Percentiles rank a stretch among this genome's conserved stretches.
Evolutionary conservation across 2,329 filamentous ascomycete species (phyloP).

Genomic region (Aspergillus carbonarius): DNA sequence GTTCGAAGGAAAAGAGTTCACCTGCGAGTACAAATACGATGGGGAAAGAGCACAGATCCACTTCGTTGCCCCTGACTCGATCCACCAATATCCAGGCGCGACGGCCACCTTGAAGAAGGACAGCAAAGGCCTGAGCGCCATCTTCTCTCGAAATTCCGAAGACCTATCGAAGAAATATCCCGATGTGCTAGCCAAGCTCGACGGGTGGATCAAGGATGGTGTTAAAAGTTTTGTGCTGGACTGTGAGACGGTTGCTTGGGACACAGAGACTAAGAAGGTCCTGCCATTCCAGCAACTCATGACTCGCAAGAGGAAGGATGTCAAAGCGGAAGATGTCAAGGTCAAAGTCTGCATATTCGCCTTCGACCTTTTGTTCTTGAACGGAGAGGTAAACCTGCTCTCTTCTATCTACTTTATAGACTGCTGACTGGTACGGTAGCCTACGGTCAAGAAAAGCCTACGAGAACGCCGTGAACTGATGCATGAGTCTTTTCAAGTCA

Average conservation of each 20-base stretch:
- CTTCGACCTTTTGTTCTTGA: slow-evolving; percentile 90
- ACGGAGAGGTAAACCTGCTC: slow-evolving; percentile 63
- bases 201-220: slow-evolving; percentile 83
- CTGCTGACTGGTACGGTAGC: slow-evolving; percentile 32
- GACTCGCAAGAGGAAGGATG: slow-evolving; percentile 96
- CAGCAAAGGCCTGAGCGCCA: slow-evolving; percentile 73
- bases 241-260: slow-evolving; percentile 97
- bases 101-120: slow-evolving; percentile 64
- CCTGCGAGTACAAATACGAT: slow-evolving; percentile 99
- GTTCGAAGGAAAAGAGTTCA: slow-evolving; percentile 93
- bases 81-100: slow-evolving; percentile 65
- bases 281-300: slow-evolving; percentile 96
- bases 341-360: slow-evolving; percentile 97
- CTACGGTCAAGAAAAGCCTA: slow-evolving; percentile 82
- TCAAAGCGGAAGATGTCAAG: slow-evolving; percentile 91
- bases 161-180: slow-evolving; percentile 97
- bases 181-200: slow-evolving; percentile 84
- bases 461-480: slow-evolving; percentile 79
- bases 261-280: slow-evolving; percentile 90
- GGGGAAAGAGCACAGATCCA: slow-evolving; percentile 98
- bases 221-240: slow-evolving; percentile 97
- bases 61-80: slow-evolving; percentile 81
- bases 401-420: neutral
- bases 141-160: slow-evolving; percentile 97
- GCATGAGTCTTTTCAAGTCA: slow-evolving; percentile 67